Conservation (phyloP, 2,329 filamentous ascomycete genomes). For the Diplodia scrobiculata region DNA sequence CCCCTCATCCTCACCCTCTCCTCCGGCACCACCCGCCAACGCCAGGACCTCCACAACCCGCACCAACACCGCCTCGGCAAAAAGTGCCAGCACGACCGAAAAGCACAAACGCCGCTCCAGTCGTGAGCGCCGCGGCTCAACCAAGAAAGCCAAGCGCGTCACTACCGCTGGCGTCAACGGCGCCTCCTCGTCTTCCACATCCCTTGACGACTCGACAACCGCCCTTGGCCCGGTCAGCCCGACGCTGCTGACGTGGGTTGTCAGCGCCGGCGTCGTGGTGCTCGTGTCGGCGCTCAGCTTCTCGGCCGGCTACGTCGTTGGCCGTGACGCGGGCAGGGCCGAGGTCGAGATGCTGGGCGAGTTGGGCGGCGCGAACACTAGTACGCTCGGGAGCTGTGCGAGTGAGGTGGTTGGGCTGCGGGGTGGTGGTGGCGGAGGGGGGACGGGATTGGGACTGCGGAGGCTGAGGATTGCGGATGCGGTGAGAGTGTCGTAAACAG, state of each 20-base stretch:
- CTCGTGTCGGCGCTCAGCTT: conserved; percentile 66
- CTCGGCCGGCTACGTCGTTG: conserved; percentile 64
- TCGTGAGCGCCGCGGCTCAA: conserved; percentile 23
- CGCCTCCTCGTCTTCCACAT: conserved; percentile 33
- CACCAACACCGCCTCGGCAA: conserved; percentile 31
- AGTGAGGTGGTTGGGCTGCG: conserved; percentile 9
- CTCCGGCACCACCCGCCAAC: conserved; percentile 38
- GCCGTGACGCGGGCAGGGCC: conserved; percentile 59
- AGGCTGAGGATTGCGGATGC: conserved; percentile 27
- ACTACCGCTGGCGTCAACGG: conserved; percentile 29
- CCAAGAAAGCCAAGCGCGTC: conserved; percentile 26
- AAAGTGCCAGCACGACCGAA: conserved; percentile 25
- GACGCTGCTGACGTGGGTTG: conserved; percentile 66
- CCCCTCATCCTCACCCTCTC: conserved; percentile 44
- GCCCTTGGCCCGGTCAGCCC: conserved; percentile 53
- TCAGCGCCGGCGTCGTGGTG: conserved; percentile 66
- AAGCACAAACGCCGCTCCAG: conserved; percentile 31
- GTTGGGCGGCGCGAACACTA: conserved; percentile 32
- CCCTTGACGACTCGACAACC: conserved; percentile 38
- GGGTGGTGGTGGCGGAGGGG: neutral
- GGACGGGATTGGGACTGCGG: conserved; percentile 15
- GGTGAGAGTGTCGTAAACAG: conserved; percentile 17
- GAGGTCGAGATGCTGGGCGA: conserved; percentile 52
- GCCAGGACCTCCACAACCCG: conserved; percentile 34
- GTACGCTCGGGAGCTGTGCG: conserved; percentile 12